A percentile compares a stretch with the other conserved stretches of the same genome.
Conservation (phyloP, 2,329 filamentous ascomycete genomes). For the Aspergillus puulaauensis region DNA sequence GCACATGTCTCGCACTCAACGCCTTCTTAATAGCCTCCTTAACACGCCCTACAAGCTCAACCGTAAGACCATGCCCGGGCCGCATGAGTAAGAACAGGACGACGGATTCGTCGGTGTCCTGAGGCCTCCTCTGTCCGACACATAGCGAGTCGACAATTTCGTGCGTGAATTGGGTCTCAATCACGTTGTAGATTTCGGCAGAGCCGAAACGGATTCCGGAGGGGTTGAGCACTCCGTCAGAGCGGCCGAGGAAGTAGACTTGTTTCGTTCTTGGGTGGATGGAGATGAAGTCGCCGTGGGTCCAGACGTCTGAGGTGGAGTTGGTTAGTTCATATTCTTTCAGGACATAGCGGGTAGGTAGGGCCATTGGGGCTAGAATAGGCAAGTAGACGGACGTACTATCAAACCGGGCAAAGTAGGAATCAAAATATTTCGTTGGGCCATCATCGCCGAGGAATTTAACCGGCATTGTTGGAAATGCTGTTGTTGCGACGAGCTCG, state of each 20-base stretch:
- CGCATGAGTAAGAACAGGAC: constrained; percentile 62
- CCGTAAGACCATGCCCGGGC: constrained; percentile 57
- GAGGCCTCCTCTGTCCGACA: constrained; percentile 70
- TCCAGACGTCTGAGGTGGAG: constrained; percentile 44
- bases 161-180: constrained; percentile 59
- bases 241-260: constrained; percentile 34
- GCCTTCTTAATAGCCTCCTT: constrained; percentile 66
- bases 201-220: constrained; percentile 79
- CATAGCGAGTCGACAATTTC: constrained; percentile 71
- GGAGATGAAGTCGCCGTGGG: constrained; percentile 77
- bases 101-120: constrained; percentile 58
- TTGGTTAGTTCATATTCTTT: not conserved
- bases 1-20: constrained; percentile 72
- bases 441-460: constrained; percentile 59
- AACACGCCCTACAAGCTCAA: constrained; percentile 56
- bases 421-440: constrained; percentile 54
- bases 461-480: constrained; percentile 75
- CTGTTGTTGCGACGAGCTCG: constrained; percentile 68
- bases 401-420: constrained; percentile 61
- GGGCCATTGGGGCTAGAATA: not conserved
- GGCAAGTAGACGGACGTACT: constrained; percentile 17
- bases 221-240: constrained; percentile 78
- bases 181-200: constrained; percentile 74
- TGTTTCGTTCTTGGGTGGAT: constrained; percentile 67
- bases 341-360: too few species aligned